phyloP scores from a whole-genome alignment of 176 grass and related monocot species.

The Chloris gayana region DNA sequence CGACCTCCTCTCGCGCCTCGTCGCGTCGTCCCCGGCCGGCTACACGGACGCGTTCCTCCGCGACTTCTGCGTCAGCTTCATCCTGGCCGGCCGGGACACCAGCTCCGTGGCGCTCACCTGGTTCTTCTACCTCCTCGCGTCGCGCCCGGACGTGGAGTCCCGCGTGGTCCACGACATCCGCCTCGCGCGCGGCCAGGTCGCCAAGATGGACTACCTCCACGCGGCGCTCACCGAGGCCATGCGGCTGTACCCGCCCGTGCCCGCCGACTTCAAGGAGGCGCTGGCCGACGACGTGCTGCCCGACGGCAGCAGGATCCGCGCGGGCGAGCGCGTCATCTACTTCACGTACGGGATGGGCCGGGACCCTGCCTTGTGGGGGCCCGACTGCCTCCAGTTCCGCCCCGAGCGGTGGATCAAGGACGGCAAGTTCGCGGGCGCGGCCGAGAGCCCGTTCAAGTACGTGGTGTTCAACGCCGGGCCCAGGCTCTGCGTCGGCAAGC shows the following conservation, averaged over 20 bases:
- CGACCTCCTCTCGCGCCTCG: slow-evolving; percentile 77
- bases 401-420: slow-evolving; percentile 70
- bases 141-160: slow-evolving; percentile 54
- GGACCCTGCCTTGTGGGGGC: slow-evolving; percentile 61
- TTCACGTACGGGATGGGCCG: slow-evolving; percentile 76
- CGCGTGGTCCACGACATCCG: slow-evolving; percentile 62
- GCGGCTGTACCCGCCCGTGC: slow-evolving; percentile 86
- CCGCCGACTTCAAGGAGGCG: slow-evolving; percentile 82
- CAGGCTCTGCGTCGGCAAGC: slow-evolving; percentile 81
- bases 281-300: slow-evolving; percentile 79
- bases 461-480: slow-evolving; percentile 89
- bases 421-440: slow-evolving; percentile 45
- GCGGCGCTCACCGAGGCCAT: slow-evolving; percentile 80
- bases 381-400: slow-evolving; percentile 62
- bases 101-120: slow-evolving; percentile 83
- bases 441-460: slow-evolving; percentile 82
- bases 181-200: slow-evolving; percentile 34
- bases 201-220: slow-evolving; percentile 76
- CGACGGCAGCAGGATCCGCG: slow-evolving; percentile 51
- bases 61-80: slow-evolving; percentile 97
- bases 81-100: slow-evolving; percentile 92
- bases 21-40: slow-evolving; percentile 13
- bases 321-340: slow-evolving; percentile 72
- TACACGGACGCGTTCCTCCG: slow-evolving; percentile 79
- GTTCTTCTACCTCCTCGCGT: slow-evolving; percentile 92